These are phyloP conservation scores for Exophiala oligosperma DNA, from an alignment of 2,329 filamentous ascomycete genomes.

Conservation along the genomic window DNA sequence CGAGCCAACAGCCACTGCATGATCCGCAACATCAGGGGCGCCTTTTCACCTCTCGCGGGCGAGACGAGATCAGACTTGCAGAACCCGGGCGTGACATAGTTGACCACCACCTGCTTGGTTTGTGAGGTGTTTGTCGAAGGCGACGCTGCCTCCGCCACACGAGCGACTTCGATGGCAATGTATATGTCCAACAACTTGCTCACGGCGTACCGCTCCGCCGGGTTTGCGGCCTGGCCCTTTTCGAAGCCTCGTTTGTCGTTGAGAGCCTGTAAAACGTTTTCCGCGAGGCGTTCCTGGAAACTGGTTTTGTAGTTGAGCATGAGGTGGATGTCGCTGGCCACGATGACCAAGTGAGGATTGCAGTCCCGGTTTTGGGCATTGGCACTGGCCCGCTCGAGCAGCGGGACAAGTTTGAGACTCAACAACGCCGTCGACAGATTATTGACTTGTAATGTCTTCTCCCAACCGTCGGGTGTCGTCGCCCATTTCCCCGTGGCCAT, in stretches of 20 bases:
- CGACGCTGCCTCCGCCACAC: not conserved
- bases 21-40: not conserved
- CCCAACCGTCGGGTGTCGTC: constrained; percentile 46
- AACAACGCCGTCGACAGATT: constrained; percentile 27
- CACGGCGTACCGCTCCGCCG: not conserved
- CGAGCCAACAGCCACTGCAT: not conserved
- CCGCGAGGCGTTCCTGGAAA: not conserved
- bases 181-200: not conserved
- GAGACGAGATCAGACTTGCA: constrained; percentile 39
- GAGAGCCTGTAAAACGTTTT: not conserved
- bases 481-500: constrained; percentile 37
- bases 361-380: not conserved
- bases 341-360: constrained; percentile 16
- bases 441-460: constrained; percentile 46
- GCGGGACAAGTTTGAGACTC: constrained; percentile 23
- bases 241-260: not conserved
- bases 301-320: not conserved
- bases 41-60: not conserved
- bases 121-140: constrained; percentile 7
- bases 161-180: not conserved
- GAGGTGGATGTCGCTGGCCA: constrained; percentile 30
- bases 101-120: constrained; percentile 38
- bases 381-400: constrained; percentile 8
- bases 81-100: constrained; percentile 45
- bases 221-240: not conserved